A percentile compares a stretch with the other conserved stretches of the same genome.
These are phyloP conservation scores for Podospora tetraspora DNA, from an alignment of 495 filamentous ascomycete species.

Conservation along the genomic window DNA sequence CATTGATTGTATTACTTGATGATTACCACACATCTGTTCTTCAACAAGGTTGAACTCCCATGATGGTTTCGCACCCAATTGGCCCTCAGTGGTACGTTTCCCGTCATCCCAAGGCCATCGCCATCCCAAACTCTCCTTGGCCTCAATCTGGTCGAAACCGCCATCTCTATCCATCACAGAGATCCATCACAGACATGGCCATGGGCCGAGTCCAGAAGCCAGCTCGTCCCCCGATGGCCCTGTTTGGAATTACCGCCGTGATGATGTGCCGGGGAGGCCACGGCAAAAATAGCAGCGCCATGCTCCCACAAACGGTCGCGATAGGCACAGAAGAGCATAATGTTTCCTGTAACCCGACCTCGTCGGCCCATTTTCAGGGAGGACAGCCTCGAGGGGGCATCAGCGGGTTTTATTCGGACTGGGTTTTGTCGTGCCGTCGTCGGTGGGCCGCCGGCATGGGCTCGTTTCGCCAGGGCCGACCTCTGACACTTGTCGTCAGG, in stretches of 20 bases:
- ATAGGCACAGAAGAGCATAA: constrained; percentile 8
- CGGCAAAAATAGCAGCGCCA: constrained; percentile 7
- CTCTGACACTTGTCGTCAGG: constrained; percentile 35
- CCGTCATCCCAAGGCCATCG: not conserved
- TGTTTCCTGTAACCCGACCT: constrained; percentile 5
- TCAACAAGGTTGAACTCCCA: not conserved
- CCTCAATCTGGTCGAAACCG: not conserved
- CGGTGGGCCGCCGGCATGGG: constrained; percentile 6
- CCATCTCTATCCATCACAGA: not conserved
- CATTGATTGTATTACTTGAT: not conserved
- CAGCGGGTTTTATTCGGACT: constrained; percentile 8
- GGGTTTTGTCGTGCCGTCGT: constrained; percentile 12
- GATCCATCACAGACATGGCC: not conserved
- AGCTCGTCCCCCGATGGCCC: not conserved
- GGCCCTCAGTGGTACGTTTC: not conserved
- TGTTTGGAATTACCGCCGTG: constrained; percentile 4
- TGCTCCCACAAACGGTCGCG: not conserved
- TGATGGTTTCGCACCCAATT: not conserved
- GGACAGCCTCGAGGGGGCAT: constrained; percentile 7
- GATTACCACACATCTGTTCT: not conserved
- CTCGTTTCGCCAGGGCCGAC: constrained; percentile 31
- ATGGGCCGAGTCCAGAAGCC: not conserved
- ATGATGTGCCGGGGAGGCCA: constrained; percentile 2
- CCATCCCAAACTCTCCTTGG: not conserved
- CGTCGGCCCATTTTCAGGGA: constrained; percentile 6